Percentiles rank a stretch among this genome's conserved stretches.
Evolutionary conservation across 768 basidiomycete species (phyloP).

Genomic region (Rhizopogon vinicolor): DNA sequence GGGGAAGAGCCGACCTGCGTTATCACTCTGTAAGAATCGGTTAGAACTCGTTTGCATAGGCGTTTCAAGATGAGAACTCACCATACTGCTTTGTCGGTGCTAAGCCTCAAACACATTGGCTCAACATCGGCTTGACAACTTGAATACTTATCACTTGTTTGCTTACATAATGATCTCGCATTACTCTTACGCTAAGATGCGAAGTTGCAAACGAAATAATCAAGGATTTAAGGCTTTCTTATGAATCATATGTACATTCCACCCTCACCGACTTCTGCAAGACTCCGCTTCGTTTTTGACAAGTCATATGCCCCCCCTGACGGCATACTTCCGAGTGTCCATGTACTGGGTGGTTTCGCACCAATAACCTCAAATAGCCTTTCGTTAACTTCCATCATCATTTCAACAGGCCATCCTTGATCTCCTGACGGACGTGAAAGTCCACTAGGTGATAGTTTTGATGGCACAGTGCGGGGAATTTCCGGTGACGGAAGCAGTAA

Average conservation of each 20-base stretch:
- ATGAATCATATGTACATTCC: slow-evolving; percentile 46
- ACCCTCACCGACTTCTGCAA: slow-evolving; percentile 39
- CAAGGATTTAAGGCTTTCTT: background rate
- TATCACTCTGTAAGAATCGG: slow-evolving; percentile 37
- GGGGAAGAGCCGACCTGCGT: slow-evolving; percentile 35
- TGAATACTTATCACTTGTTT: background rate
- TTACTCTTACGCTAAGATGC: background rate
- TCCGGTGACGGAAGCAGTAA: slow-evolving; percentile 47
- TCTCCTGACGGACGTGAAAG: slow-evolving; percentile 19
- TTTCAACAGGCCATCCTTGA: slow-evolving; percentile 29
- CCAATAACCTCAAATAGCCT: slow-evolving; percentile 32
- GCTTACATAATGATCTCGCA: slow-evolving; percentile 6
- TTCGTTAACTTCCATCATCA: slow-evolving; percentile 31
- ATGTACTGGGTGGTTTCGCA: slow-evolving; percentile 12
- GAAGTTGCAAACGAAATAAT: no score
- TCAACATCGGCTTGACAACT: no score
- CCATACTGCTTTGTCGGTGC: background rate
- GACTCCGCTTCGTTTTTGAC: slow-evolving; percentile 7
- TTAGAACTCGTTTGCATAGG: background rate
- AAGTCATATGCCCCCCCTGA: background rate
- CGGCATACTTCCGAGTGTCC: slow-evolving; percentile 12
- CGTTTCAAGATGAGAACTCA: background rate
- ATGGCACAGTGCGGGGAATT: slow-evolving; percentile 38
- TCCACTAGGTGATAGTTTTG: slow-evolving; percentile 29
- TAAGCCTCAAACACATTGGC: background rate